A percentile compares a stretch with the other conserved stretches of the same genome.
Conservation (phyloP, 495 filamentous ascomycete genomes). For the Tuber indicum region DNA sequence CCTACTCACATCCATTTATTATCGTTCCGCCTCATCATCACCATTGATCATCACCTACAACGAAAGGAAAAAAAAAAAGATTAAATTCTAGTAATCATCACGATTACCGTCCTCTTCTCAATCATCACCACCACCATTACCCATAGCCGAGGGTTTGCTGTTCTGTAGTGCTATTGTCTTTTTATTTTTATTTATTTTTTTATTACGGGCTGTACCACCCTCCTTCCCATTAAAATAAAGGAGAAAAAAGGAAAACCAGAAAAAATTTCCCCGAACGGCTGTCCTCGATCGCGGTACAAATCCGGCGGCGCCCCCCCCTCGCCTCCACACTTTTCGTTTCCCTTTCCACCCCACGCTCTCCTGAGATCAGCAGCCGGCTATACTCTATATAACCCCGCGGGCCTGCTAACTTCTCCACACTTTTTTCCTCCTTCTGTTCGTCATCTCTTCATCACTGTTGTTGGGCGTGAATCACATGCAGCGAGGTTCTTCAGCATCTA, state of each 20-base stretch:
- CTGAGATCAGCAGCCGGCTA: constrained; percentile 34
- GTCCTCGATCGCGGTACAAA: constrained; percentile 36
- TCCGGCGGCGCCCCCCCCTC: constrained; percentile 30
- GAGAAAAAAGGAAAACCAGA: constrained; percentile 23
- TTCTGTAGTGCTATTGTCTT: constrained; percentile 31
- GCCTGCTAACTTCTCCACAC: constrained; percentile 36
- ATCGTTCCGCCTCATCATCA: constrained; percentile 7
- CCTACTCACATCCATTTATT: constrained; percentile 31
- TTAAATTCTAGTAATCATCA: constrained; percentile 1
- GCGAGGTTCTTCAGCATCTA: constrained; percentile 30
- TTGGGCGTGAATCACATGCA: constrained; percentile 34
- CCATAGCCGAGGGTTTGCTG: constrained; percentile 32
- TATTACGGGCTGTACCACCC: constrained; percentile 28
- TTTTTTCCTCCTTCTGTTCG: constrained; percentile 28
- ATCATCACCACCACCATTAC: constrained; percentile 27
- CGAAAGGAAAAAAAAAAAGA: not conserved
- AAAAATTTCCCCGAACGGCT: constrained; percentile 39
- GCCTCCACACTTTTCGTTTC: constrained; percentile 24
- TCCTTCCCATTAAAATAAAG: constrained; percentile 31
- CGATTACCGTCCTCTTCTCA: not conserved
- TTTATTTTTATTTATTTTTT: constrained; percentile 10
- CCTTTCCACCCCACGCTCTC: constrained; percentile 31
- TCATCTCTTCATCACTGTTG: constrained; percentile 32
- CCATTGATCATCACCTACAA: constrained; percentile 10
- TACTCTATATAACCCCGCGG: constrained; percentile 37